Evolutionary conservation across 108 stramenopile genomes (phyloP).

Genomic region (Cylindrotheca closterium): DNA sequence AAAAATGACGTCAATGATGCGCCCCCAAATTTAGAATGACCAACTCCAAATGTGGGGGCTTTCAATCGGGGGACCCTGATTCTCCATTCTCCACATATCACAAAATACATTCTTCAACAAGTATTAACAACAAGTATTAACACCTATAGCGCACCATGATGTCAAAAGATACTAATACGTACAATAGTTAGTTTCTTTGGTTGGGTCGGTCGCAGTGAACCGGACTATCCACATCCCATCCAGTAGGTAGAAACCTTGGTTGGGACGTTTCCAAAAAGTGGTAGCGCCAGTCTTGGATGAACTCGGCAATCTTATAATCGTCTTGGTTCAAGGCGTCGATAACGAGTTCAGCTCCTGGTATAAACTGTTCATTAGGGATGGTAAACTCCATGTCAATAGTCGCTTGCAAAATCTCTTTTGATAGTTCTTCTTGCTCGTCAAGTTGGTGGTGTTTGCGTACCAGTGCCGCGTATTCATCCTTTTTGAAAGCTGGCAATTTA

Average conservation of each 20-base stretch:
- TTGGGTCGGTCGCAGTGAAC: constrained; percentile 22
- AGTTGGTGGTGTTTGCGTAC: constrained; percentile 14
- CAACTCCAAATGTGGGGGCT: too few relatives aligned
- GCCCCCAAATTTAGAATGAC: too few relatives aligned
- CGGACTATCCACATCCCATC: constrained; percentile 76
- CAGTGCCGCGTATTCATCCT: constrained; percentile 30
- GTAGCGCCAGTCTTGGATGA: constrained; percentile 71
- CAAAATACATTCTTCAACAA: too few relatives aligned
- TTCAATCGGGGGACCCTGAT: too few relatives aligned
- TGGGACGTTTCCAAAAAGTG: constrained; percentile 54
- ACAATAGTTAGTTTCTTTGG: too few relatives aligned
- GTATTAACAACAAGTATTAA: too few relatives aligned
- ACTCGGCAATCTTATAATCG: constrained; percentile 41
- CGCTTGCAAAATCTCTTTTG: constrained; percentile 45
- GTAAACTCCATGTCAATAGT: constrained; percentile 47
- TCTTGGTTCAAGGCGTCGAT: constrained; percentile 24
- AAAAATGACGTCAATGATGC: too few relatives aligned
- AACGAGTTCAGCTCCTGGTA: constrained; percentile 59
- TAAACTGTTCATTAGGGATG: constrained; percentile 60
- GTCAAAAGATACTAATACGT: too few relatives aligned
- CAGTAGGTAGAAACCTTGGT: constrained; percentile 64
- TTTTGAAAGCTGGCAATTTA: constrained; percentile 43
- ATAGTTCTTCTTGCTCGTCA: constrained; percentile 9
- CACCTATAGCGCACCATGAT: too few relatives aligned
- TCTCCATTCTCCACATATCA: too few relatives aligned